A percentile compares a stretch with the other conserved stretches of the same genome.
These are phyloP conservation scores for Dendrobium chrysotoxum DNA, from an alignment of 106 monocot genomes.

Conservation along the genomic window DNA sequence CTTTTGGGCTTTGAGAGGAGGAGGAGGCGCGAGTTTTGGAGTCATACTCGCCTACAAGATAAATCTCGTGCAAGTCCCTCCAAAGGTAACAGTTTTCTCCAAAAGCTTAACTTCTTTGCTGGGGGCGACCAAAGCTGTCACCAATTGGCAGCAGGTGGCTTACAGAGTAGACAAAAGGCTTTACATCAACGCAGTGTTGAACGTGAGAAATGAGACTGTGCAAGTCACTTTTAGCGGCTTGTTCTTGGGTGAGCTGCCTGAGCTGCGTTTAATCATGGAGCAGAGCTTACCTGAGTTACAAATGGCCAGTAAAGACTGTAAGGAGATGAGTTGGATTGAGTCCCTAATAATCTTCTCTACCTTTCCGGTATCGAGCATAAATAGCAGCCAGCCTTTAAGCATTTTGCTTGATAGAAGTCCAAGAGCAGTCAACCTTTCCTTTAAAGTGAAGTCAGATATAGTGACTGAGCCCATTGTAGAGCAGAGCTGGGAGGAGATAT, in stretches of 20 bases:
- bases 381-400: background rate
- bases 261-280: constrained; percentile 14
- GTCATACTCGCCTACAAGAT: constrained; percentile 38
- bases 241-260: constrained; percentile 30
- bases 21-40: constrained; percentile 43
- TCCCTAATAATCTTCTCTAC: constrained; percentile 17
- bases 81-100: constrained; percentile 24
- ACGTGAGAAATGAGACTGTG: background rate
- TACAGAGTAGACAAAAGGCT: constrained; percentile 19
- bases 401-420: constrained; percentile 4
- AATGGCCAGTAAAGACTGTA: constrained; percentile 18
- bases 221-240: constrained; percentile 18
- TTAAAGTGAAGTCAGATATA: constrained; percentile 34
- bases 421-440: constrained; percentile 3
- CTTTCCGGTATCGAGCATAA: background rate
- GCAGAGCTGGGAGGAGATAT: constrained; percentile 7
- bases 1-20: constrained; percentile 62
- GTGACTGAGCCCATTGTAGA: constrained; percentile 13
- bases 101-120: constrained; percentile 1
- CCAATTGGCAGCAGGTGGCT: constrained; percentile 41
- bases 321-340: constrained; percentile 52
- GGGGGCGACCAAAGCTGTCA: constrained; percentile 17
- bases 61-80: constrained; percentile 24
- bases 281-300: constrained; percentile 25
- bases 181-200: constrained; percentile 14